Percentiles rank a stretch among this genome's conserved stretches.
phyloP scores from a whole-genome alignment of 768 basidiomycete species.

The Symmetrospora coprosmae region DNA sequence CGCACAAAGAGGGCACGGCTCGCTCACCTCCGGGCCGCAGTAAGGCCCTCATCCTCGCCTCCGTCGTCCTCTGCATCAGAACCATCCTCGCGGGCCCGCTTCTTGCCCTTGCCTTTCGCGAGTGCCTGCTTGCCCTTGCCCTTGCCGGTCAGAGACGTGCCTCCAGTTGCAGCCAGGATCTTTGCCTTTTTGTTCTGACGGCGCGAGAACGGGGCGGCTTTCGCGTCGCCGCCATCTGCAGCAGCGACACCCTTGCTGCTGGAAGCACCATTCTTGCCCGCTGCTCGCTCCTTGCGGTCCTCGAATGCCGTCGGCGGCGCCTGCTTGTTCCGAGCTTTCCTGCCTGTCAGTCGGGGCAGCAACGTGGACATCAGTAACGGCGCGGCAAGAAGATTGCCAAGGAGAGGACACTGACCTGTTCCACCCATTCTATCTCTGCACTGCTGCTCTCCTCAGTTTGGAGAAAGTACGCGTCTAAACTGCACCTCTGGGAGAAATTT shows the following conservation, averaged over 20 bases:
- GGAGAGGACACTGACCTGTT: constrained; percentile 38
- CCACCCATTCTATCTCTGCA: constrained; percentile 44
- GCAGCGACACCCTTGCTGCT: neutral
- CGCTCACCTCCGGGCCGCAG: constrained; percentile 36
- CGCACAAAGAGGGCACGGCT: constrained; percentile 31
- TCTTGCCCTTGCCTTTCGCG: constrained; percentile 34
- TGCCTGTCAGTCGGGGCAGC: neutral
- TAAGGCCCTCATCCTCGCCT: constrained; percentile 44
- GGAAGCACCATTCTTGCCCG: neutral
- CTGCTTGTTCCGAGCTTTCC: constrained; percentile 18
- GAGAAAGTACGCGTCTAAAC: neutral
- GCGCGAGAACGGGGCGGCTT: neutral
- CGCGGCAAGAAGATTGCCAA: too few species aligned
- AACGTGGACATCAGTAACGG: neutral
- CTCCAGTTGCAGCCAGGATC: neutral
- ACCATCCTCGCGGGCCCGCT: constrained; percentile 47
- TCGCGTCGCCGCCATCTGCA: neutral
- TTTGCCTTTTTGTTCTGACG: neutral
- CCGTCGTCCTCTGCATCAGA: constrained; percentile 42
- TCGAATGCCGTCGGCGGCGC: constrained; percentile 6
- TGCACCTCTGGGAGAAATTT: neutral
- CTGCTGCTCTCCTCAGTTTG: neutral
- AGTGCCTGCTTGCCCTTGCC: neutral
- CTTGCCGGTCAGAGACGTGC: neutral
- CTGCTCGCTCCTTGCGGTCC: neutral